Evolutionary conservation across 768 basidiomycete genomes (phyloP).

Genomic region (Leccinum longicurvipes): DNA sequence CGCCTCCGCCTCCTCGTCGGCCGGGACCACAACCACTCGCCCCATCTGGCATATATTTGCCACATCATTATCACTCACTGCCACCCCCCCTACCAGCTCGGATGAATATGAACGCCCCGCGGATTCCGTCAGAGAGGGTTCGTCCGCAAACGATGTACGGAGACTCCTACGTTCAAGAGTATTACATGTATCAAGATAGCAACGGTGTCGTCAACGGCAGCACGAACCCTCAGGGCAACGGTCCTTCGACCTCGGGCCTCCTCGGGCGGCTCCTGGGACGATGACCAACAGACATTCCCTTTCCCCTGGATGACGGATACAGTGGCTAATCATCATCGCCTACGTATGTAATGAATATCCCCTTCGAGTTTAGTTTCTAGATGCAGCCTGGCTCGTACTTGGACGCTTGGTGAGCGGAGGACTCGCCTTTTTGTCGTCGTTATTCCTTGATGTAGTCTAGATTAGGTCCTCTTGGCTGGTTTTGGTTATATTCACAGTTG

Average conservation of each 20-base stretch:
- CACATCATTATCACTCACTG: background rate
- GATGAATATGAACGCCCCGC: background rate
- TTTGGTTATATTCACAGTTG: background rate
- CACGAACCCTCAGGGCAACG: background rate
- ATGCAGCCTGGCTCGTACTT: no score
- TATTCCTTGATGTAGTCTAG: background rate
- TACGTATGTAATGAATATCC: background rate
- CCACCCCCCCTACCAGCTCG: slow-evolving; percentile 7
- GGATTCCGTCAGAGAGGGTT: background rate
- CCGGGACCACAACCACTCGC: background rate
- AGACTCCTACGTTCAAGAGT: background rate
- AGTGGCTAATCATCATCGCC: background rate
- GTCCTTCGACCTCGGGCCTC: slow-evolving; percentile 11
- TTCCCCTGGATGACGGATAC: background rate
- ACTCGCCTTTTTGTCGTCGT: no score
- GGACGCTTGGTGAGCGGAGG: background rate
- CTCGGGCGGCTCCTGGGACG: slow-evolving; percentile 25
- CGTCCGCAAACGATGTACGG: slow-evolving; percentile 22
- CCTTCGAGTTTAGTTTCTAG: background rate
- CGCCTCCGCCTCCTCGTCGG: background rate
- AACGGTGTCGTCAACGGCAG: background rate
- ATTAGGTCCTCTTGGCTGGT: background rate
- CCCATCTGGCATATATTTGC: background rate
- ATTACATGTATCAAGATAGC: background rate
- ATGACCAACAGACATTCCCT: slow-evolving; percentile 4